Percentiles rank a stretch among this genome's conserved stretches.
Evolutionary conservation across 139 green algal genomes (phyloP).

Genomic region (Astrephomene gubernaculifera): DNA sequence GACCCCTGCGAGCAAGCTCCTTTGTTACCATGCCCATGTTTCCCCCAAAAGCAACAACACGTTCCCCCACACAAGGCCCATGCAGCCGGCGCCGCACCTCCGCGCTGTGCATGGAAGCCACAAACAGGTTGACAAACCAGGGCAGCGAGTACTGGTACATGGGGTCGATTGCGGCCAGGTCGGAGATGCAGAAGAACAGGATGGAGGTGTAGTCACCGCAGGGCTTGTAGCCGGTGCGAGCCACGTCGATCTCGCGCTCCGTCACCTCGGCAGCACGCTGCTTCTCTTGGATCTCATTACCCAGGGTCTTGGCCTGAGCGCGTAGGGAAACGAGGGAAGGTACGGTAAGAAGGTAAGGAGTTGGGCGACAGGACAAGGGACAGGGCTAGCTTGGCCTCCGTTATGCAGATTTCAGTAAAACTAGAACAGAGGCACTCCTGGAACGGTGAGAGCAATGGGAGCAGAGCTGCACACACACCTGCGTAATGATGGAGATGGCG

Average conservation of each 20-base stretch:
- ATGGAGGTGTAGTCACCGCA: constrained; percentile 79
- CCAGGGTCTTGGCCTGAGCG: constrained; percentile 71
- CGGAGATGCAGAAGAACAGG: constrained; percentile 86
- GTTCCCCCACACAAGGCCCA: neutral
- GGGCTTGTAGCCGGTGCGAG: constrained; percentile 75
- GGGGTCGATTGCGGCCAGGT: constrained; percentile 73
- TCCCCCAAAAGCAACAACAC: too few species aligned
- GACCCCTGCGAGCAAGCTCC: too few species aligned
- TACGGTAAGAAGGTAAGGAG: too few species aligned
- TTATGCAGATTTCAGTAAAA: too few species aligned
- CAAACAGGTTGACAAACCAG: constrained; percentile 84
- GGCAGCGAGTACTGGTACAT: constrained; percentile 88
- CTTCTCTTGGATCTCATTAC: constrained; percentile 83
- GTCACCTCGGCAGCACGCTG: constrained; percentile 73
- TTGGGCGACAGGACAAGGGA: too few species aligned
- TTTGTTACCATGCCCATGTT: too few species aligned
- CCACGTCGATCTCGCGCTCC: constrained; percentile 77
- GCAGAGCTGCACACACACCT: constrained; percentile 8
- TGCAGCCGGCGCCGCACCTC: constrained; percentile 30
- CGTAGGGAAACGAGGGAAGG: neutral
- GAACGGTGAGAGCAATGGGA: neutral
- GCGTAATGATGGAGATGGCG: constrained; percentile 79
- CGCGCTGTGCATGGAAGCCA: constrained; percentile 61
- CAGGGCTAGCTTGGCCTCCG: too few species aligned
- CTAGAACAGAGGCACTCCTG: too few species aligned